phyloP scores from a whole-genome alignment of 2,329 filamentous ascomycete species.

The Chaetomium globosum region DNA sequence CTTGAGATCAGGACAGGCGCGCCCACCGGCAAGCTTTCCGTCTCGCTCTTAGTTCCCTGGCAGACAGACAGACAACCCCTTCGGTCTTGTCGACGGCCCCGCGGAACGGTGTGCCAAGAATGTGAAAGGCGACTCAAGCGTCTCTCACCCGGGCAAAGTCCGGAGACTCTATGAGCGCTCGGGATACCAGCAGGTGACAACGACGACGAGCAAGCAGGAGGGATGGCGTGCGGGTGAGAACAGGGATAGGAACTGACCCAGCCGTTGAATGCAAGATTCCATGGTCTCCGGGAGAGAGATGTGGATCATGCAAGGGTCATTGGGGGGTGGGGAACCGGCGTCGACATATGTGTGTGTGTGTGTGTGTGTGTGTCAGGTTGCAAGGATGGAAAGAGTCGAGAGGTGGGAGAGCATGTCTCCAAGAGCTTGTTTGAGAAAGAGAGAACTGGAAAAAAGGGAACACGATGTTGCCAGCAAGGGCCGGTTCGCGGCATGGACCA shows the following conservation, averaged over 20 bases:
- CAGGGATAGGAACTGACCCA: constrained; percentile 33
- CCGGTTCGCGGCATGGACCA: constrained; percentile 2
- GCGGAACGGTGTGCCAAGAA: constrained; percentile 15
- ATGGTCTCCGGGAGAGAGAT: constrained; percentile 33
- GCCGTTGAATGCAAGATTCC: constrained; percentile 40
- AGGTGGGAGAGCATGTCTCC: constrained; percentile 5
- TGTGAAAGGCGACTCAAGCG: neutral
- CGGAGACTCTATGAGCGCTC: neutral
- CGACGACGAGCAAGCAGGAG: constrained; percentile 17
- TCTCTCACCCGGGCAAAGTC: neutral
- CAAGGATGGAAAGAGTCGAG: constrained; percentile 26
- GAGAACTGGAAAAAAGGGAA: neutral
- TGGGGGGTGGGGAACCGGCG: constrained; percentile 28
- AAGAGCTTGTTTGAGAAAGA: constrained; percentile 2
- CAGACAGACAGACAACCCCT: constrained; percentile 7
- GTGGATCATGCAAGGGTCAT: constrained; percentile 38
- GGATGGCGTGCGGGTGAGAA: constrained; percentile 28
- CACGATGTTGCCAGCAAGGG: neutral
- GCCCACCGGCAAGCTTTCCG: constrained; percentile 25
- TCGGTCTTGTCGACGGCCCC: constrained; percentile 5
- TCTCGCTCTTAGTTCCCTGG: constrained; percentile 4
- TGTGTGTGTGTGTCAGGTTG: constrained; percentile 30
- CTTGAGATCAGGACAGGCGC: constrained; percentile 30
- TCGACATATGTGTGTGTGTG: constrained; percentile 30
- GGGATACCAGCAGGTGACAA: constrained; percentile 26